Conservation (phyloP, 2,329 filamentous ascomycete genomes). For the Coleophoma cylindrospora region DNA sequence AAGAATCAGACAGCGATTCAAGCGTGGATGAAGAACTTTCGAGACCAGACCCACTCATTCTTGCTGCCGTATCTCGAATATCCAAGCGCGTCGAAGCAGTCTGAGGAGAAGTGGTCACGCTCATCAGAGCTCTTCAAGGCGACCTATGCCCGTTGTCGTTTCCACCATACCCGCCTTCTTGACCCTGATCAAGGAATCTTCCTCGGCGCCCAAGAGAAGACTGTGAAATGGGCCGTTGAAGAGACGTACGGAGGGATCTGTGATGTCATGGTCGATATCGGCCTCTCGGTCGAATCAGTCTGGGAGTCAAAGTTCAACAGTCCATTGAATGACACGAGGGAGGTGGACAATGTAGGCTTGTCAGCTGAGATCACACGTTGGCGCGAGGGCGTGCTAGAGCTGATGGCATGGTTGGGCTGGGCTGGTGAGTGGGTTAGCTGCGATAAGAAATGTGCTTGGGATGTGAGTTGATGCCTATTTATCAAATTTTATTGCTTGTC, state of each 20-base stretch:
- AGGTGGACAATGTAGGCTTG: conserved; percentile 1
- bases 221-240: conserved; percentile 33
- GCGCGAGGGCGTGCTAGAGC: conserved; percentile 26
- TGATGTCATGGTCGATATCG: conserved; percentile 33
- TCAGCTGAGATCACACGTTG: conserved; percentile 22
- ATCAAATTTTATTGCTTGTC: background rate
- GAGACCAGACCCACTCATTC: conserved; percentile 36
- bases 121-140: conserved; percentile 28
- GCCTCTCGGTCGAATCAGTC: conserved; percentile 34
- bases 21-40: conserved; percentile 27
- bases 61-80: conserved; percentile 41
- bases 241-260: conserved; percentile 36
- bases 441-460: conserved; percentile 32
- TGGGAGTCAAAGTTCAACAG: conserved; percentile 29
- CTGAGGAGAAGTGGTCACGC: conserved; percentile 22
- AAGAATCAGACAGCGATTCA: conserved; percentile 21
- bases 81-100: conserved; percentile 18
- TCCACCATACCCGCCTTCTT: conserved; percentile 33
- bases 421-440: conserved; percentile 39
- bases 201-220: conserved; percentile 29
- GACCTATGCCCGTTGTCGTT: conserved; percentile 35
- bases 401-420: conserved; percentile 47
- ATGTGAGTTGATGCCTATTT: conserved; percentile 15
- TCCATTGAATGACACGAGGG: background rate
- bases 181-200: conserved; percentile 19